A percentile compares a stretch with the other conserved stretches of the same genome.
Conservation (phyloP, 2,329 filamentous ascomycete species). For the Xylaria sp. region DNA sequence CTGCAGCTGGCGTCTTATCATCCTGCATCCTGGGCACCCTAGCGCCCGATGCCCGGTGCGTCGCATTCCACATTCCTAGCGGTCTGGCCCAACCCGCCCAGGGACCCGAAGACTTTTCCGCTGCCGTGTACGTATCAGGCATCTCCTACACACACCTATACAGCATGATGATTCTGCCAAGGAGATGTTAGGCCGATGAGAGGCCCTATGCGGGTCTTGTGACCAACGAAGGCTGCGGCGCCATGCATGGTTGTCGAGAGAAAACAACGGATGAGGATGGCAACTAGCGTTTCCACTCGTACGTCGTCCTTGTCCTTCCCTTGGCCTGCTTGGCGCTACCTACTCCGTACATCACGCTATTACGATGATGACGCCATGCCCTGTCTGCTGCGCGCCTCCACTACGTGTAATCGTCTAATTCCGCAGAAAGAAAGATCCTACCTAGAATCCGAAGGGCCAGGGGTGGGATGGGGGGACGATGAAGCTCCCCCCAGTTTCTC, state of each 20-base stretch:
- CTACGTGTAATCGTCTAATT: slow-evolving; percentile 7
- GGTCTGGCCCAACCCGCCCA: slow-evolving; percentile 1
- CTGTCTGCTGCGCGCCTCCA: background rate
- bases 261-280: background rate
- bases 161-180: slow-evolving; percentile 1
- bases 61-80: background rate
- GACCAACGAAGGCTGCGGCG: slow-evolving; percentile 10
- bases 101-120: background rate
- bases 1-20: slow-evolving; percentile 27
- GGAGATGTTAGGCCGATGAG: background rate
- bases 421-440: background rate
- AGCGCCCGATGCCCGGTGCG: slow-evolving; percentile 17
- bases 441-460: slow-evolving; percentile 1
- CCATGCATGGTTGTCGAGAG: slow-evolving; percentile 9
- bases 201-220: slow-evolving; percentile 4
- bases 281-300: background rate
- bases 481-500: too few relatives aligned
- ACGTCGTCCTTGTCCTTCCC: background rate
- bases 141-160: slow-evolving; percentile 1
- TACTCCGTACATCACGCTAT: background rate
- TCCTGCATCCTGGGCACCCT: slow-evolving; percentile 17
- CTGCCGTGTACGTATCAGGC: slow-evolving; percentile 4
- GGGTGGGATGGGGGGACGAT: slow-evolving; percentile 2
- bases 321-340: background rate
- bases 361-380: slow-evolving; percentile 5